A percentile compares a stretch with the other conserved stretches of the same genome.
phyloP scores from a whole-genome alignment of 805 yeast genomes.

The Candida fluviatilis region DNA sequence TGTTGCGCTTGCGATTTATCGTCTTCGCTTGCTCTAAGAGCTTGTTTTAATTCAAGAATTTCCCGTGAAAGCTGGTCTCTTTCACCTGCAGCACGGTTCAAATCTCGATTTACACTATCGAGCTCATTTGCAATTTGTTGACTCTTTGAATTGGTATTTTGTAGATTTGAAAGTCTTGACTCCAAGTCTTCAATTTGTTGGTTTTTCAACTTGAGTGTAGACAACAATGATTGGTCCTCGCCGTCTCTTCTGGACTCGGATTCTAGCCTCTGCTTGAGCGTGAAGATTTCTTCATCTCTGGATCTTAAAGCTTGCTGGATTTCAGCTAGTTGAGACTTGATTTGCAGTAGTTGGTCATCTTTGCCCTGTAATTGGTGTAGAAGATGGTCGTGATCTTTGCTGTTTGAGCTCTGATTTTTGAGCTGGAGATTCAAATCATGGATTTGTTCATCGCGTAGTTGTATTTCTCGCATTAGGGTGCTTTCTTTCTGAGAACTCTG shows the following conservation, averaged over 20 bases:
- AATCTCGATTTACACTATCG: neutral
- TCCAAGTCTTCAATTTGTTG: conserved; percentile 1
- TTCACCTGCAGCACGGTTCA: neutral
- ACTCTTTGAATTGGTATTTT: neutral
- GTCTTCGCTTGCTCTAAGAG: neutral
- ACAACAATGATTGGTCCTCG: neutral
- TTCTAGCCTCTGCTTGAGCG: neutral
- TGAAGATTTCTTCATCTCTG: neutral
- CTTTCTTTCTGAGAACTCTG: neutral
- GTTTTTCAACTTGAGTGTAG: neutral
- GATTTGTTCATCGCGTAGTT: neutral
- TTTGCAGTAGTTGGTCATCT: conserved; percentile 4
- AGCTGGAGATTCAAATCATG: neutral
- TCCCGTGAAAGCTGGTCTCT: neutral
- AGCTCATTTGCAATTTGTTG: neutral
- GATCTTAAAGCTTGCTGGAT: neutral
- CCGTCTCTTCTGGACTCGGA: neutral
- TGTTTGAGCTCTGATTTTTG: neutral
- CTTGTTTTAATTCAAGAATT: neutral
- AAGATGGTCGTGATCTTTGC: neutral
- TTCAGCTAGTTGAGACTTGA: conserved; percentile 2
- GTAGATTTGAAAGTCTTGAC: neutral
- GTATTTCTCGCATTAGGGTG: neutral
- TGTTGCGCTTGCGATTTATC: conserved; percentile 1
- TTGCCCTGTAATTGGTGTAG: conserved; percentile 4